Conservation (phyloP, 257 asterid genomes). For the Thymus mandschuricus region DNA sequence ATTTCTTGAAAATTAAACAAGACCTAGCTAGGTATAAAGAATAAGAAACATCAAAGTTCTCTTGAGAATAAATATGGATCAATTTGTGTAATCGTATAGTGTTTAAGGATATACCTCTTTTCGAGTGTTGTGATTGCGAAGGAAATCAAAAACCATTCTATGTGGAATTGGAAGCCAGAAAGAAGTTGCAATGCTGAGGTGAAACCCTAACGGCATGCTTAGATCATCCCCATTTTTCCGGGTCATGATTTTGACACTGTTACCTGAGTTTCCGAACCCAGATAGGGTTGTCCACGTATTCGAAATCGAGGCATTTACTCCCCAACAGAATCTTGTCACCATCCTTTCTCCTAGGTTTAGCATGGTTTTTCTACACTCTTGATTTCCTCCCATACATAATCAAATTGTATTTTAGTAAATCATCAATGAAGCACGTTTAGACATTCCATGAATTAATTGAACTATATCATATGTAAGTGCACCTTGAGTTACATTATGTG, state of each 20-base stretch:
- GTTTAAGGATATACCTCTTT: slow-evolving; percentile 33
- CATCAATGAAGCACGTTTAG: neutral
- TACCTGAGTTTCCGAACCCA: slow-evolving; percentile 23
- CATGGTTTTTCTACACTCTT: slow-evolving; percentile 33
- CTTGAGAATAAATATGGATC: no score
- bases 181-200: slow-evolving; percentile 44
- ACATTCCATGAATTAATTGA: no score
- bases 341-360: slow-evolving; percentile 45
- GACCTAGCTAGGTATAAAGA: no score
- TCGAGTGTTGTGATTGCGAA: slow-evolving; percentile 33
- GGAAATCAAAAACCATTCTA: slow-evolving; percentile 37
- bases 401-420: no score
- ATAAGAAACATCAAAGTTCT: no score
- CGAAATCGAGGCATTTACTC: slow-evolving; percentile 35
- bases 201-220: slow-evolving; percentile 38
- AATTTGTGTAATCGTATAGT: no score
- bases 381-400: neutral
- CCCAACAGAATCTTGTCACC: slow-evolving; percentile 39
- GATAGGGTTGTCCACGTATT: slow-evolving; percentile 49
- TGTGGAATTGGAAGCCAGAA: slow-evolving; percentile 53
- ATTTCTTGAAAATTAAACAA: no score
- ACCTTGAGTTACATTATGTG: neutral
- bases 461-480: neutral
- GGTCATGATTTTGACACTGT: slow-evolving; percentile 40
- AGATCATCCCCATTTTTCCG: slow-evolving; percentile 43